Conservation (phyloP, 805 yeast genomes). For the Clavispora carvajalis region DNA sequence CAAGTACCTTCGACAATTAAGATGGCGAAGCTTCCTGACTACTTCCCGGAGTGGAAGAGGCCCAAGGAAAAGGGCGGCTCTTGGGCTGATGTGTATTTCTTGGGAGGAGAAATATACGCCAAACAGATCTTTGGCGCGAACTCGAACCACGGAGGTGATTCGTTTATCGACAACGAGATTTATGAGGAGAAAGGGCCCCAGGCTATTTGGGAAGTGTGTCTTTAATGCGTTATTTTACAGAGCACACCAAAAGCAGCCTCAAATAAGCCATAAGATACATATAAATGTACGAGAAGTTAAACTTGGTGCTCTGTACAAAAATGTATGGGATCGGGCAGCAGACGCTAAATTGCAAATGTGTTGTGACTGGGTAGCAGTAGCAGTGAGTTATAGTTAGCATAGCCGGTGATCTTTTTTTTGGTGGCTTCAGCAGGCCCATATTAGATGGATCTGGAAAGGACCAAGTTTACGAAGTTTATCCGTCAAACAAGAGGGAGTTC, state of each 20-base stretch:
- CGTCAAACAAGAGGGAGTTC: constrained; percentile 36
- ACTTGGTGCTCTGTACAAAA: background rate
- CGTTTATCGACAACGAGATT: constrained; percentile 62
- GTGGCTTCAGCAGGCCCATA: no score
- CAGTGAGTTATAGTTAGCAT: constrained; percentile 10
- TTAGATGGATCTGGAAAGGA: no score
- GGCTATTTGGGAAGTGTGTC: constrained; percentile 64
- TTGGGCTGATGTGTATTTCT: constrained; percentile 65
- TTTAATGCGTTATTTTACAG: constrained; percentile 1
- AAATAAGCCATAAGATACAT: background rate
- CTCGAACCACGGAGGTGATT: constrained; percentile 49
- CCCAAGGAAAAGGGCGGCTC: constrained; percentile 50
- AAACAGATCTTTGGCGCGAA: constrained; percentile 73
- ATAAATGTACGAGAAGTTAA: background rate
- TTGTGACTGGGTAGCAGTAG: no score
- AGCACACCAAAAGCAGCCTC: background rate
- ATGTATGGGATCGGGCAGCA: no score
- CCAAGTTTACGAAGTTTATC: constrained; percentile 24
- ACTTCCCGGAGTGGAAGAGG: constrained; percentile 89
- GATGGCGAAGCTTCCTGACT: constrained; percentile 73
- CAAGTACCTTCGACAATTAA: constrained; percentile 82
- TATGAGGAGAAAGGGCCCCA: constrained; percentile 79
- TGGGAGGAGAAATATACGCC: constrained; percentile 85
- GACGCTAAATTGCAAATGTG: no score
- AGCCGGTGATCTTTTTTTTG: constrained; percentile 34